Conservation (phyloP, 192 early-diverging fungal genomes). For the Coemansia sp. region DNA sequence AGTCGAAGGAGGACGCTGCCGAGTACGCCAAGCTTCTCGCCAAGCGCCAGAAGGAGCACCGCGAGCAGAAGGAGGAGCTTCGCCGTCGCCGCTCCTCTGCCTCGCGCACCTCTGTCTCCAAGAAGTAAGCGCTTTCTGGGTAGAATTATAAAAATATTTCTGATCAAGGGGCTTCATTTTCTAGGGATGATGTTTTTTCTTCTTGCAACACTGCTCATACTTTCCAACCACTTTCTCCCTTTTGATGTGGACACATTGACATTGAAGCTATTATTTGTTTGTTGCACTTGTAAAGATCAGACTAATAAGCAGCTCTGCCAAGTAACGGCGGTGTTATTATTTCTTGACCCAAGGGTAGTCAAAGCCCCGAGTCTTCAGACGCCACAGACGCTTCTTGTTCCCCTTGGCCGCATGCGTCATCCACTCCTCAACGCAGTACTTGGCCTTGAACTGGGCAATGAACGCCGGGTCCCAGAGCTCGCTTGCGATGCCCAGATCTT, state of each 20-base stretch:
- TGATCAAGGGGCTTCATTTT: constrained; percentile 8
- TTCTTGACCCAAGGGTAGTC: constrained; percentile 64
- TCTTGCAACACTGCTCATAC: constrained; percentile 5
- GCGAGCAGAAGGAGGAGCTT: constrained; percentile 80
- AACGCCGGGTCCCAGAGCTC: constrained; percentile 95
- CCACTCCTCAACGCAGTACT: constrained; percentile 75
- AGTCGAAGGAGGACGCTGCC: constrained; percentile 65
- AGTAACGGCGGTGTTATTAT: not conserved
- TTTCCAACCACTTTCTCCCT: not conserved
- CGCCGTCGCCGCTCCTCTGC: constrained; percentile 56
- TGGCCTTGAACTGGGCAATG: constrained; percentile 81
- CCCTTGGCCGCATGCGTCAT: constrained; percentile 74
- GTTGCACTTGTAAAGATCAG: not conserved
- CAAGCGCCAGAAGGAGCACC: constrained; percentile 92
- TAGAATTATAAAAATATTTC: constrained; percentile 17
- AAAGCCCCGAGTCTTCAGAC: constrained; percentile 68
- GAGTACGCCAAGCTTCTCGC: constrained; percentile 87
- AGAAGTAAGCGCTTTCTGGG: constrained; percentile 50
- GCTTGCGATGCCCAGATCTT: constrained; percentile 88
- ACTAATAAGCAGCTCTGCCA: too few species aligned
- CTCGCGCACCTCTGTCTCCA: constrained; percentile 56
- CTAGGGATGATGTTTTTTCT: constrained; percentile 8
- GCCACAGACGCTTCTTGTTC: constrained; percentile 83
- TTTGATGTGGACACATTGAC: not conserved
- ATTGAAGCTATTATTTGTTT: not conserved